Base-by-base conservation (phyloP, 177 flowering plant genomes). In the Vitis hybrid region DNA sequence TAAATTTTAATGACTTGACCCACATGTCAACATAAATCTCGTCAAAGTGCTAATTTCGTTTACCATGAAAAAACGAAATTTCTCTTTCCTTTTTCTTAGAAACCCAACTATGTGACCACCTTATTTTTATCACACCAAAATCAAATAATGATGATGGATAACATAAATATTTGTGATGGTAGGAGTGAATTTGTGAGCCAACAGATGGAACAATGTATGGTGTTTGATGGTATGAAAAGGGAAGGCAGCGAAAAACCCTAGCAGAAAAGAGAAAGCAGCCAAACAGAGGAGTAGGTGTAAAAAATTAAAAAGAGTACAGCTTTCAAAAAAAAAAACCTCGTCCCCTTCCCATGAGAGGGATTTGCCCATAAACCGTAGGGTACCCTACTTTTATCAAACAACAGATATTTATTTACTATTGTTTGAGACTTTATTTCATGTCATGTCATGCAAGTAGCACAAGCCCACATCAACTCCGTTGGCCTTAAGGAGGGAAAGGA, bases 401-500 rank as follows among this genome's bases (percentile, higher is more conserved):
- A 57, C 10, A 57, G n/a, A 16, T 57, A 16, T 57, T 16, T 57
- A 57, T 57, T 7, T 20, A 10, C 9, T 14, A 7, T 7, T 57
- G 18, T 57, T 57, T 16, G 10, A 31, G 13, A 29, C 71, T 52
- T 59, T 68, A 63, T 75, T 72, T 74, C 63, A 14, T 77, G 77
- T 79, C 82, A 71, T 72, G 71, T 73, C 77, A 76, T 76, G 82
- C 79, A 75, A 69, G 54, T 31, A 73, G 75, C 20, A 65, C 52
- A 52, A n/a, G 8, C 14, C 6, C 16, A 19, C 45, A 0, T 26
- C 29, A 26, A 0, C 5, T 39, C 45, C 45, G 0, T 39, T 39
- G 29, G 29, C 29, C 45, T 39, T 39, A 7, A 39, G 45, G 8
- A 39, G 45, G 45, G 8, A 39, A 39, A 39, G 8, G 45, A 39